Evolutionary conservation across 73 alveolate genomes (phyloP), one percentile per base, ranked within the genome.

Genomic region (Symbiodinium pilosum): DNA sequence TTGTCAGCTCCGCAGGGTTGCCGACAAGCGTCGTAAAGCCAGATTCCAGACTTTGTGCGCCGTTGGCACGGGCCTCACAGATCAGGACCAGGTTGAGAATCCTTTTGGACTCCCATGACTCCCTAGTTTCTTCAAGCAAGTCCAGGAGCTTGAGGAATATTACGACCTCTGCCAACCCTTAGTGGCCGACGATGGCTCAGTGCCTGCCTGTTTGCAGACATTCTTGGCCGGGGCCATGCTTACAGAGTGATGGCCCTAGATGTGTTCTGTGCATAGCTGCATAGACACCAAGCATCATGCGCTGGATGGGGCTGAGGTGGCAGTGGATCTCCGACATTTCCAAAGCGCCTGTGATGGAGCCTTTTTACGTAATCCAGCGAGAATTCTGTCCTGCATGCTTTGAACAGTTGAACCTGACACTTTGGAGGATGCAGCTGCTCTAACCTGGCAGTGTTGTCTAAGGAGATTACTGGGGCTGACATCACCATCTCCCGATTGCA

Each of bases 381-480:
- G 77, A 20, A 16, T 14, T 5, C 32, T 59, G 34, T 20, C 8
- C 30, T 59, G 77, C 38, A 59, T 4, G 6, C n/a, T n/a, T n/a
- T n/a, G 39, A 30, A n/a, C 36, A 12, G 6, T 24, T 69, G 43
- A n/a, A 30, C 18, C n/a, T 69, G 84, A 39, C 84, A 1, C 21
- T 24, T 24, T 26, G 41, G 43, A n/a, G 38, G 41, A 69, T 30
- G 38, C 84, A n/a, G n/a, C 84, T 21, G 84, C 84, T 39, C 16
- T 28, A n/a, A 69, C 34, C 39, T 69, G 36, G 12, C 84, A 0
- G 41, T n/a, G n/a, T n/a, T n/a, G n/a, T n/a, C 84, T 12, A 16
- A 91, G 97, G 97, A 91, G 36, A 69, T 91, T 68, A 69, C 81
- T n/a, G 97, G 89, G 4, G 97, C 97, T 24, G 97, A 91, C 40